Evolutionary conservation across 2,329 filamentous ascomycete species (phyloP).

Genomic region (Periconia digitata): DNA sequence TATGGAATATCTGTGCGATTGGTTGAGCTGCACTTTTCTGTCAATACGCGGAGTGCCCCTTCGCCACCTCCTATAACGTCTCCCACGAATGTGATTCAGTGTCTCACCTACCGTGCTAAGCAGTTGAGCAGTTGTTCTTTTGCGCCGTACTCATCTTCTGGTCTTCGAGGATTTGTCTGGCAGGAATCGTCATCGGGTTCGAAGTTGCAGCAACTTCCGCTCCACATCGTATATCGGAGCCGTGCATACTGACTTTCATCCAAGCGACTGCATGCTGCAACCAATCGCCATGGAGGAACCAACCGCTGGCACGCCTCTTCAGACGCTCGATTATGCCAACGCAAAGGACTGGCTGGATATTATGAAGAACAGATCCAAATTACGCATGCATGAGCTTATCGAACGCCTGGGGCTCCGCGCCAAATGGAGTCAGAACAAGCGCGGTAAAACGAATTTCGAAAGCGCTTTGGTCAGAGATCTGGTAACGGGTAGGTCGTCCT

Average conservation of each 20-base stretch:
- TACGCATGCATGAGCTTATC: constrained; percentile 42
- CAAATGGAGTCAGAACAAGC: constrained; percentile 42
- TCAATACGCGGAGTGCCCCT: neutral
- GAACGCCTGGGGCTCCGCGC: constrained; percentile 37
- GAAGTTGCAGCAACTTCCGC: neutral
- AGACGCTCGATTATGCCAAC: constrained; percentile 29
- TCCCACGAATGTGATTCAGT: neutral
- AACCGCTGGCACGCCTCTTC: neutral
- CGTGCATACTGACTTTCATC: neutral
- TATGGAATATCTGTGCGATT: neutral
- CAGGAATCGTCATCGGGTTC: neutral
- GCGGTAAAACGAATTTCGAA: constrained; percentile 41
- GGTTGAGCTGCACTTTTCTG: neutral
- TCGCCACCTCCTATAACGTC: neutral
- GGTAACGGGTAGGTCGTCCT: constrained; percentile 16
- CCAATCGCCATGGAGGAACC: neutral
- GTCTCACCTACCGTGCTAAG: neutral
- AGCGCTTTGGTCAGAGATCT: constrained; percentile 36
- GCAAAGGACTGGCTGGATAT: constrained; percentile 41
- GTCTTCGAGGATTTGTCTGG: neutral
- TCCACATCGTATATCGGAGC: neutral
- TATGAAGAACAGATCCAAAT: constrained; percentile 39
- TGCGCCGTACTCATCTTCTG: neutral
- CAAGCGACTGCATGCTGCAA: neutral
- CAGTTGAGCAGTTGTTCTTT: neutral